Evolutionary conservation across 2,329 filamentous ascomycete genomes (phyloP), one percentile per base, ranked within the genome.

Genomic region (Fusarium sp.): DNA sequence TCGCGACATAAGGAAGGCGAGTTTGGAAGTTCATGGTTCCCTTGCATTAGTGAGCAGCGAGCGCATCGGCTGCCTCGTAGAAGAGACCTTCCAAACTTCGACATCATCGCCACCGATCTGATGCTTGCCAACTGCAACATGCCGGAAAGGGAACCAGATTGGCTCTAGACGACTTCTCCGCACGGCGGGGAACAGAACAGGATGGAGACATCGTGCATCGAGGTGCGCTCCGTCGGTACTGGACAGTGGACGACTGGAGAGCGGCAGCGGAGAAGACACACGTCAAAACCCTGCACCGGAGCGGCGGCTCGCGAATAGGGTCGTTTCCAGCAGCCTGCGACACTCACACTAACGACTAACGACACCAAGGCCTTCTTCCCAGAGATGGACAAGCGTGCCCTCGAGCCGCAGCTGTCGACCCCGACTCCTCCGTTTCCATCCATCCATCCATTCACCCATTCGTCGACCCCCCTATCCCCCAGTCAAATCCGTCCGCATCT

Each of bases 121-220:
- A 62, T 67, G 45, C 41, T 33, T 64, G 58, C 48, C 41, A 58
- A 64, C 50, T 69, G 57, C 69, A 61, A 62, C 24, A 54, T 37
- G 31, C 65, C 64, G 54, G 64, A 68, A 48, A 69, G 64, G 50
- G 41, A 73, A 52, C 68, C 70, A 71, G 76, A 78, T 75, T 76
- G 68, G 73, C 41, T 69, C 60, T 73, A 67, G 52, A 65, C 65
- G 62, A 64, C 71, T 78, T 78, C 76, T 78, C 76, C 76, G 75
- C 76, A 78, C 68, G 61, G 71, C 73, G 72, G 75, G 64, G 76
- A 50, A 70, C 48, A 63, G 74, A 73, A 74, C 69, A 69, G 64
- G 41, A 77, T 72, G 70, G 71, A 73, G 65, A 77, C 73, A 78
- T 78, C 69, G 73, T 78, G 76, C 76, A 78, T 78, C 74, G 43